A percentile compares a stretch with the other conserved stretches of the same genome.
phyloP scores from a whole-genome alignment of 2,329 filamentous ascomycete genomes.

The Xylariales sp. region DNA sequence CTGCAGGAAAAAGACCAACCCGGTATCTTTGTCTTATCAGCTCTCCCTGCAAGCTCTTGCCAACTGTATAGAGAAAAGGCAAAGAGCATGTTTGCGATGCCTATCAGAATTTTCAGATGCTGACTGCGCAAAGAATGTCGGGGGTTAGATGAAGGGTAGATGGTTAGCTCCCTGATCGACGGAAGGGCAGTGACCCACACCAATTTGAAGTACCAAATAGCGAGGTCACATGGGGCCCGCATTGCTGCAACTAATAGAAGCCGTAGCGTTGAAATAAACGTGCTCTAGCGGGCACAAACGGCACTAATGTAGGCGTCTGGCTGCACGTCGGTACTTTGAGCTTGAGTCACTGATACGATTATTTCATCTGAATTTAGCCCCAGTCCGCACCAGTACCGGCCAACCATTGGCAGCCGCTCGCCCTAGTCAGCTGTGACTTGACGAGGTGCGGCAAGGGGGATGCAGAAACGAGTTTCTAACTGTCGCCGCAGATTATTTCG shows the following conservation, averaged over 20 bases:
- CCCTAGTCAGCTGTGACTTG: not conserved
- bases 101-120: conserved; percentile 8
- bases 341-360: conserved; percentile 4
- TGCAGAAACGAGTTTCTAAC: conserved; percentile 6
- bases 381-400: not conserved
- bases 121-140: too few species aligned
- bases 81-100: too few species aligned
- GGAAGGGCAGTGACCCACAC: conserved; percentile 11
- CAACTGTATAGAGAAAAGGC: too few species aligned
- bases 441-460: not conserved
- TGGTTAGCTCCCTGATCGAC: conserved; percentile 14
- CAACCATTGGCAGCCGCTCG: not conserved
- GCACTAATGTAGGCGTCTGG: conserved; percentile 5
- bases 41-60: too few species aligned
- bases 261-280: conserved; percentile 20
- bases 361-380: not conserved
- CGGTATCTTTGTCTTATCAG: too few species aligned
- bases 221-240: conserved; percentile 16
- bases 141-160: conserved; percentile 2
- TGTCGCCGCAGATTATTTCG: too few species aligned
- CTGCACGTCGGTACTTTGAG: conserved; percentile 16
- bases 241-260: conserved; percentile 13
- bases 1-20: too few species aligned
- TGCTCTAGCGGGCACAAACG: conserved; percentile 18
- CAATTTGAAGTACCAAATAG: conserved; percentile 15